Conservation (phyloP, 2,329 filamentous ascomycete species). For the Curvularia verruculosa region DNA sequence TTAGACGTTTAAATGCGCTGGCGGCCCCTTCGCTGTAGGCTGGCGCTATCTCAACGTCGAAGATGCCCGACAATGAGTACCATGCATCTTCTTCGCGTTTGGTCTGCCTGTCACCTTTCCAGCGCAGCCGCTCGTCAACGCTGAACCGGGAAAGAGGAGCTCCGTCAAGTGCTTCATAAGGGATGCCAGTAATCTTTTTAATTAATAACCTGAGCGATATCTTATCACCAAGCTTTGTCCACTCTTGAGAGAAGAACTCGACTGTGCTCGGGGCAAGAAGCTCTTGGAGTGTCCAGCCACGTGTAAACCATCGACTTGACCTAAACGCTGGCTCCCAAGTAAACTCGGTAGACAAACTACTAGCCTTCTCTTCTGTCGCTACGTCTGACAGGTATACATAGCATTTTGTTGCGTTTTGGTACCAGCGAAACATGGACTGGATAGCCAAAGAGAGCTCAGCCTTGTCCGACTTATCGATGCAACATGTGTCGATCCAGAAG, state of each 20-base stretch:
- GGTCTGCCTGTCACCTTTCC: background rate
- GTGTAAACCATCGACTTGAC: too few species aligned
- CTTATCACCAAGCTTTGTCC: slow-evolving; percentile 1
- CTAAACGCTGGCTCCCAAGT: slow-evolving; percentile 1
- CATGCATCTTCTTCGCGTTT: background rate
- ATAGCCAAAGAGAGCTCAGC: background rate
- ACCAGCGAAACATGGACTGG: slow-evolving; percentile 6
- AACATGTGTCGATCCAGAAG: slow-evolving; percentile 14
- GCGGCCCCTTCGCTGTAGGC: background rate
- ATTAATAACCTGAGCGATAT: background rate
- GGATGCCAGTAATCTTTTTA: background rate
- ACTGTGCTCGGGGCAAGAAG: slow-evolving; percentile 2
- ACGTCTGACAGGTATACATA: slow-evolving; percentile 2
- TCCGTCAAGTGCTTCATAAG: background rate
- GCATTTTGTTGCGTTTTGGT: background rate
- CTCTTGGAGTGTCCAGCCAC: slow-evolving; percentile 9
- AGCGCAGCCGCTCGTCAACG: background rate
- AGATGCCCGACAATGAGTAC: slow-evolving; percentile 5
- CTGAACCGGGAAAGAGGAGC: background rate
- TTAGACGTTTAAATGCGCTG: background rate
- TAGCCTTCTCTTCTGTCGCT: background rate
- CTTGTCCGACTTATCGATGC: slow-evolving; percentile 4
- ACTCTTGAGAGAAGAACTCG: background rate
- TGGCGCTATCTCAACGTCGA: background rate
- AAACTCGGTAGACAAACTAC: background rate